Conservation (phyloP, 2,329 filamentous ascomycete genomes). For the Pyricularia grisea region DNA sequence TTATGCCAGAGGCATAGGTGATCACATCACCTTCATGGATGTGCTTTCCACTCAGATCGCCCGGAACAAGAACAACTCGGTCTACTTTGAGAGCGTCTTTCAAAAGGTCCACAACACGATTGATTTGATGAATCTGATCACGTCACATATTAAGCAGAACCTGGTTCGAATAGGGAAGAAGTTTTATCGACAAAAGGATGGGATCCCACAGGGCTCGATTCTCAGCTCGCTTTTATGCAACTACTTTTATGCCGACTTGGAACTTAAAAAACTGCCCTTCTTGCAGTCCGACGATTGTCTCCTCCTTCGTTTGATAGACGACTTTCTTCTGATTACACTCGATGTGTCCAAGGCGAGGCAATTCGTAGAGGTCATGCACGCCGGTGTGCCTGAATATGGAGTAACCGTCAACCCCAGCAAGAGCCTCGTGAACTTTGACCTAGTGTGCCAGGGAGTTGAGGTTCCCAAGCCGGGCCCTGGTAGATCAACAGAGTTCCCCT, state of each 20-base stretch:
- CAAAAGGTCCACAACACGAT: slow-evolving; percentile 46
- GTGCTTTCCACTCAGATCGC: slow-evolving; percentile 30
- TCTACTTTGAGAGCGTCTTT: slow-evolving; percentile 66
- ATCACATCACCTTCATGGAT: slow-evolving; percentile 33
- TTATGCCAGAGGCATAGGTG: slow-evolving; percentile 33
- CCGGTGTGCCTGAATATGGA: slow-evolving; percentile 69
- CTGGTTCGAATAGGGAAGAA: slow-evolving; percentile 82
- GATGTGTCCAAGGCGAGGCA: slow-evolving; percentile 53
- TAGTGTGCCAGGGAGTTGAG: slow-evolving; percentile 40
- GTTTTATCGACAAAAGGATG: slow-evolving; percentile 76
- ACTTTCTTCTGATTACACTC: slow-evolving; percentile 82
- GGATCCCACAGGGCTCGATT: slow-evolving; percentile 90
- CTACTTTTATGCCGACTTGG: slow-evolving; percentile 89
- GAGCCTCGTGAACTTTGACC: slow-evolving; percentile 75
- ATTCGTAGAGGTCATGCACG: slow-evolving; percentile 76
- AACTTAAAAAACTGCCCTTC: slow-evolving; percentile 60
- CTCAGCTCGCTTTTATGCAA: slow-evolving; percentile 83
- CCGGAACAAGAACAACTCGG: slow-evolving; percentile 49
- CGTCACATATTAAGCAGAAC: slow-evolving; percentile 75
- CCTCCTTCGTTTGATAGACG: slow-evolving; percentile 77
- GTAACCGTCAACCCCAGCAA: slow-evolving; percentile 69
- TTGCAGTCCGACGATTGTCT: slow-evolving; percentile 49
- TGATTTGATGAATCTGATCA: slow-evolving; percentile 59
- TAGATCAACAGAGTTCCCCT: slow-evolving; percentile 55
- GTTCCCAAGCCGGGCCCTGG: slow-evolving; percentile 36